A percentile compares a stretch with the other conserved stretches of the same genome.
Evolutionary conservation across 306 rosid genomes (phyloP).

Genomic region (Vigna unguiculata): DNA sequence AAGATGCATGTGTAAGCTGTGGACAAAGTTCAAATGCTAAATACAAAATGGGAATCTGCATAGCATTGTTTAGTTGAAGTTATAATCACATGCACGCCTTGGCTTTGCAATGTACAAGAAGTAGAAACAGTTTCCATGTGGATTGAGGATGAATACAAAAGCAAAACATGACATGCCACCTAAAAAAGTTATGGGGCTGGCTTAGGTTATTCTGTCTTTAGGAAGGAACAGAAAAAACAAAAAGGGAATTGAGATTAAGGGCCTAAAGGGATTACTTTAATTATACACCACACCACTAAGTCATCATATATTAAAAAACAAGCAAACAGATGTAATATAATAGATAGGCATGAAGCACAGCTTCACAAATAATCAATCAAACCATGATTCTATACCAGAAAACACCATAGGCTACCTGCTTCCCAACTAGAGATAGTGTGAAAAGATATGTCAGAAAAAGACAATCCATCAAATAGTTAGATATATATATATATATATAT

Average conservation of each 20-base stretch:
- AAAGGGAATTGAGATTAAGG: constrained; percentile 31
- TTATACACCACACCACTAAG: constrained; percentile 49
- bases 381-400: constrained; percentile 52
- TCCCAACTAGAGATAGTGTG: constrained; percentile 21
- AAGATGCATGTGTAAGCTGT: constrained; percentile 23
- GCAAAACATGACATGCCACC: constrained; percentile 51
- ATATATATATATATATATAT: no score
- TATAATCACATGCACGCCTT: constrained; percentile 43
- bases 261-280: constrained; percentile 41
- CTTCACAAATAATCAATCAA: constrained; percentile 21
- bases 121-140: constrained; percentile 49
- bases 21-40: constrained; percentile 32
- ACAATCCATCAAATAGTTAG: no score
- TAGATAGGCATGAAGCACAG: constrained; percentile 45
- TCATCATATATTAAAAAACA: constrained; percentile 22
- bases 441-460: no score
- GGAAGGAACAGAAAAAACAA: constrained; percentile 32
- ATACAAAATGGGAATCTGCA: constrained; percentile 28
- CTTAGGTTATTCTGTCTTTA: constrained; percentile 41
- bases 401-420: constrained; percentile 45
- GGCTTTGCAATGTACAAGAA: constrained; percentile 35
- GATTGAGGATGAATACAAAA: constrained; percentile 44
- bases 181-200: constrained; percentile 39
- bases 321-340: constrained; percentile 25
- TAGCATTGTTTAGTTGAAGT: constrained; percentile 11